Conservation (phyloP, 192 early-diverging fungal genomes). For the Phlyctochytrium arcticum region DNA sequence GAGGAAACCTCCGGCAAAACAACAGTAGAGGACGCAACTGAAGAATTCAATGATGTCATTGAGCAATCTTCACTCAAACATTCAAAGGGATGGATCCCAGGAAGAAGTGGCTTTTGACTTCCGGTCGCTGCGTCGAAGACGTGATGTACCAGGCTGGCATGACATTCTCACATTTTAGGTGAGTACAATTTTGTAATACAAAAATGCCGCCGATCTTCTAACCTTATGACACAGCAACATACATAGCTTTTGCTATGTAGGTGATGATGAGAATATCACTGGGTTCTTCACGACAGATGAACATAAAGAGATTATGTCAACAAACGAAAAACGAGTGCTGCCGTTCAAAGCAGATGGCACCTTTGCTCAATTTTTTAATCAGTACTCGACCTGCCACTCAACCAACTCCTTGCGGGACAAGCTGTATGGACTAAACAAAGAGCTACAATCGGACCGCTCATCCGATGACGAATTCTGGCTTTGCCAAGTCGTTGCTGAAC, state of each 20-base stretch:
- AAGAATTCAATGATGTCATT: not conserved
- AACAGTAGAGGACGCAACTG: too few species aligned
- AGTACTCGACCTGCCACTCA: not conserved
- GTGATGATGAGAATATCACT: not conserved
- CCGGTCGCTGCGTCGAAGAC: slow-evolving; percentile 9
- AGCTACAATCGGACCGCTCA: not conserved
- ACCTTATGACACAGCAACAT: too few species aligned
- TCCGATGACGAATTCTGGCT: slow-evolving; percentile 6
- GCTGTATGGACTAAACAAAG: not conserved
- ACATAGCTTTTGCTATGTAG: slow-evolving; percentile 6
- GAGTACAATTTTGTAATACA: too few species aligned
- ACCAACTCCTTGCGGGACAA: not conserved
- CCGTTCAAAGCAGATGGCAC: not conserved
- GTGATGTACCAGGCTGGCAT: not conserved
- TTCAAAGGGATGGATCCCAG: not conserved
- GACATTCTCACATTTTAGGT: not conserved
- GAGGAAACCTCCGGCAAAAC: too few species aligned
- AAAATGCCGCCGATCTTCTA: too few species aligned
- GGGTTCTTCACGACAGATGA: not conserved
- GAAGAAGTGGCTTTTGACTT: not conserved
- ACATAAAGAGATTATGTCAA: not conserved
- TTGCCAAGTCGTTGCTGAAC: too few species aligned
- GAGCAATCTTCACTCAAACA: not conserved
- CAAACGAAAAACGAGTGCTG: not conserved
- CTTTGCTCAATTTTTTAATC: not conserved